A percentile compares a stretch with the other conserved stretches of the same genome.
Evolutionary conservation across 768 basidiomycete species (phyloP).

Genomic region (Trametes cubensis): DNA sequence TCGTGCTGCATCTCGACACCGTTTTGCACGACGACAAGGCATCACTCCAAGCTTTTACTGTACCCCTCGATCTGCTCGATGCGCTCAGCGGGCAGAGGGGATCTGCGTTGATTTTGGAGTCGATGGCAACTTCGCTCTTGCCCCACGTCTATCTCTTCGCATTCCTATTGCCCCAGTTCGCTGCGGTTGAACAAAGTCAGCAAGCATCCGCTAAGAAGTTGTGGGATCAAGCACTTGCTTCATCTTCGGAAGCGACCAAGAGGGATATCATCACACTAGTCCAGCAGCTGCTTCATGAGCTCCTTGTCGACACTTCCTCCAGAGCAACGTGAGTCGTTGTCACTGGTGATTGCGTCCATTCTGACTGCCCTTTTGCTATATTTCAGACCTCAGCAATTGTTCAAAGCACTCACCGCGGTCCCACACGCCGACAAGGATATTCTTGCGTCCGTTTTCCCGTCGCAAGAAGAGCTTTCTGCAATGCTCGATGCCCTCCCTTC

Average conservation of each 20-base stretch:
- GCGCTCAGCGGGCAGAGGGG: conserved; percentile 10
- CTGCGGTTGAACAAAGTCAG: conserved; percentile 25
- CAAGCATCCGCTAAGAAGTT: conserved; percentile 31
- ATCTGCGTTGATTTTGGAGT: background rate
- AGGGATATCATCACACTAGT: conserved; percentile 38
- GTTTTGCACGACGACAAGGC: conserved; percentile 36
- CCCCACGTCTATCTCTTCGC: conserved; percentile 52
- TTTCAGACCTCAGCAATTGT: conserved; percentile 31
- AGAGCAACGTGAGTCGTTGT: conserved; percentile 35
- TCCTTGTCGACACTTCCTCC: conserved; percentile 43
- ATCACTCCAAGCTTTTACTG: conserved; percentile 30
- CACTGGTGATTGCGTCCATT: no score
- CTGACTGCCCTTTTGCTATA: background rate
- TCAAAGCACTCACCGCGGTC: conserved; percentile 30
- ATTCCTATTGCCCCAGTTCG: conserved; percentile 47
- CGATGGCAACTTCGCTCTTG: conserved; percentile 33
- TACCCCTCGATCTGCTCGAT: conserved; percentile 40
- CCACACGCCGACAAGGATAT: conserved; percentile 44
- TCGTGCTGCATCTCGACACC: conserved; percentile 40
- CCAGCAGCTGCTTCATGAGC: conserved; percentile 44
- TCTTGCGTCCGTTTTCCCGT: conserved; percentile 56
- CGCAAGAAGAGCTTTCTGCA: conserved; percentile 46
- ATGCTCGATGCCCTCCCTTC: conserved; percentile 48
- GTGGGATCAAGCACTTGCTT: conserved; percentile 37
- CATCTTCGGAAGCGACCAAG: conserved; percentile 29